These are phyloP conservation scores for Durusdinium trenchii DNA, from an alignment of 73 alveolate species.

Conservation along the genomic window DNA sequence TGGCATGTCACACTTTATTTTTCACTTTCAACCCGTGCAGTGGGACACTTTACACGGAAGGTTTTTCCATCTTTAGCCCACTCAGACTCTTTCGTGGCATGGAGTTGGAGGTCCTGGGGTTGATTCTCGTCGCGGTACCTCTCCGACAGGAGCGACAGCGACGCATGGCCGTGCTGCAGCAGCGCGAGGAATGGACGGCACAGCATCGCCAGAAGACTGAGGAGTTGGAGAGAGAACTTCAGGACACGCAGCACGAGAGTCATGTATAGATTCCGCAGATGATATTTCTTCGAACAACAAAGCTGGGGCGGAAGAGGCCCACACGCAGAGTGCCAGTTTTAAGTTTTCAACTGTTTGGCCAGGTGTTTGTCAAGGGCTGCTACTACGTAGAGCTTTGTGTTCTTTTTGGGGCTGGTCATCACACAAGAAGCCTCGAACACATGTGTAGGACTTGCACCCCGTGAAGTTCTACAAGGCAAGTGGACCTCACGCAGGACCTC, in stretches of 20 bases:
- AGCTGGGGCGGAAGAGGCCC: no score
- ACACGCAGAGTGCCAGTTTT: no score
- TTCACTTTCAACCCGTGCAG: no score
- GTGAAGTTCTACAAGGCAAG: slow-evolving; percentile 76
- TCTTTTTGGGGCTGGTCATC: no score
- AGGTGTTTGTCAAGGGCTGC: no score
- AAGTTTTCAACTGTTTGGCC: no score
- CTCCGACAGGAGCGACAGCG: slow-evolving; percentile 63
- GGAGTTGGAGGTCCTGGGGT: not conserved
- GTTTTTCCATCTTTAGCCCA: no score
- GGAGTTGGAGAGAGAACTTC: slow-evolving; percentile 76
- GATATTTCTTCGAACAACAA: no score
- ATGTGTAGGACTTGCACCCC: slow-evolving; percentile 64
- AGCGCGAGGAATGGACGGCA: slow-evolving; percentile 33
- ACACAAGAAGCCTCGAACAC: no score
- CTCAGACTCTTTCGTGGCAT: not conserved
- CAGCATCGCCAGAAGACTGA: slow-evolving; percentile 47
- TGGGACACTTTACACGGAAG: no score
- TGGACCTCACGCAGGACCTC: not conserved
- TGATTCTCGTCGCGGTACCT: not conserved
- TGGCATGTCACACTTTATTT: not conserved
- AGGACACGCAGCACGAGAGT: not conserved
- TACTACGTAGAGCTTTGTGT: no score
- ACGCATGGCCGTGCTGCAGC: slow-evolving; percentile 73
- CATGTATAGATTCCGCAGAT: no score